Percentiles rank a stretch among this genome's conserved stretches.
phyloP scores from a whole-genome alignment of 164 flowering plant species.

The Akebia trifoliata region DNA sequence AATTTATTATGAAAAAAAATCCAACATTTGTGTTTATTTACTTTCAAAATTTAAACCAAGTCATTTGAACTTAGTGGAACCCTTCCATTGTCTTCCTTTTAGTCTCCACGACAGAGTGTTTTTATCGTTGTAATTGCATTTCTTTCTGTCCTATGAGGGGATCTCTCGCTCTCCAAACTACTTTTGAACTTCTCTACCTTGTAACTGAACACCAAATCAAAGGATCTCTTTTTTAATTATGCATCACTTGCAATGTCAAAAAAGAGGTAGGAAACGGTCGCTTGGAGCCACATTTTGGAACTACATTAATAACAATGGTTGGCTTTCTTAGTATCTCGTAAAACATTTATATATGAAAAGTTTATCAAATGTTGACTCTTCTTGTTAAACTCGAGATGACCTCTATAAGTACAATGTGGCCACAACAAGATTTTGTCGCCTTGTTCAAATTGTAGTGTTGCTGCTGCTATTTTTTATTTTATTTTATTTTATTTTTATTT shows the following conservation, averaged over 20 bases:
- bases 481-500: too few species aligned
- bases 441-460: too few species aligned
- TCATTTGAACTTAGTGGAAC: background rate
- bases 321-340: constrained; percentile 70
- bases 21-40: background rate
- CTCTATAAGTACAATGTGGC: too few species aligned
- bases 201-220: constrained; percentile 69
- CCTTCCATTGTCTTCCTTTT: constrained; percentile 1
- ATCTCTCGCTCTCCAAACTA: constrained; percentile 47
- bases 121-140: constrained; percentile 5
- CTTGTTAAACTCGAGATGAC: too few species aligned
- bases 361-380: too few species aligned
- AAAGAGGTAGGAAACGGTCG: constrained; percentile 9
- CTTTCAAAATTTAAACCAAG: background rate
- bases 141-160: constrained; percentile 15
- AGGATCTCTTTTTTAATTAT: constrained; percentile 13
- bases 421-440: too few species aligned
- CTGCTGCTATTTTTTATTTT: too few species aligned
- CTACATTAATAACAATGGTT: constrained; percentile 64
- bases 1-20: too few species aligned
- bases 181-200: constrained; percentile 72
- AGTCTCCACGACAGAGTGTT: background rate
- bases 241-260: constrained; percentile 14
- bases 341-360: constrained; percentile 29
- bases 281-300: constrained; percentile 37